Percentiles rank a stretch among this genome's conserved stretches.
Evolutionary conservation across 1,284 basidiomycete genomes (phyloP).

Genomic region (Amylostereum areolatum): DNA sequence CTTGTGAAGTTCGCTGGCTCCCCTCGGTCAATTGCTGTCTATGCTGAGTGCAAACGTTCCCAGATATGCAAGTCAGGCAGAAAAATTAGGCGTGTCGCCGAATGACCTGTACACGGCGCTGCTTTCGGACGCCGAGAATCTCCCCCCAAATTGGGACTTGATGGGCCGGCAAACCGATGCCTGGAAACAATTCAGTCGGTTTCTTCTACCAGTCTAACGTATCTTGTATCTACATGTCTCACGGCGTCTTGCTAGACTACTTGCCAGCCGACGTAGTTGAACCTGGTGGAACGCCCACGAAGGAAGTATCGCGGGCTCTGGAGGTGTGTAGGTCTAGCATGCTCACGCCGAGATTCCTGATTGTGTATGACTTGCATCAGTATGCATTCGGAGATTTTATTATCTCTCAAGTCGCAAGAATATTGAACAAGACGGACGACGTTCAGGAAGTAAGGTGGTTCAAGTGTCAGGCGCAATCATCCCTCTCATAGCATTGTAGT

Average conservation of each 20-base stretch:
- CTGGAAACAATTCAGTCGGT: conserved; percentile 37
- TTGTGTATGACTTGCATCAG: conserved; percentile 21
- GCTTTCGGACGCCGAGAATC: conserved; percentile 52
- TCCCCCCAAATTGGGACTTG: conserved; percentile 57
- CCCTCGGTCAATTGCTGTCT: too few relatives aligned
- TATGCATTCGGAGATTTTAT: conserved; percentile 59
- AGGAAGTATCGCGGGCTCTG: conserved; percentile 53
- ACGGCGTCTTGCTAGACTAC: conserved; percentile 27
- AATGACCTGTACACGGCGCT: conserved; percentile 46
- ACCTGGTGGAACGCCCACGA: conserved; percentile 49
- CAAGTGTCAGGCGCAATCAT: not conserved
- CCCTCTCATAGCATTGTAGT: conserved; percentile 29
- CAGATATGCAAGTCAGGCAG: conserved; percentile 31
- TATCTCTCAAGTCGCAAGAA: conserved; percentile 55
- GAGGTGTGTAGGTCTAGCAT: conserved; percentile 33
- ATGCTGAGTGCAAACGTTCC: too few relatives aligned
- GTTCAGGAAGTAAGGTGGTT: conserved; percentile 35
- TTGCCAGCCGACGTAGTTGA: conserved; percentile 47
- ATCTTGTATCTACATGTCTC: too few relatives aligned
- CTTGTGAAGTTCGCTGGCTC: conserved; percentile 47
- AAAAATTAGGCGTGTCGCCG: conserved; percentile 38
- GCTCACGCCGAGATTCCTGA: too few relatives aligned
- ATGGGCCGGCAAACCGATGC: conserved; percentile 54
- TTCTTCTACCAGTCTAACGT: too few relatives aligned
- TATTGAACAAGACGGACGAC: conserved; percentile 42